Evolutionary conservation across 371 early-diverging fungal genomes (phyloP).

Genomic region (Batkoa obscura): DNA sequence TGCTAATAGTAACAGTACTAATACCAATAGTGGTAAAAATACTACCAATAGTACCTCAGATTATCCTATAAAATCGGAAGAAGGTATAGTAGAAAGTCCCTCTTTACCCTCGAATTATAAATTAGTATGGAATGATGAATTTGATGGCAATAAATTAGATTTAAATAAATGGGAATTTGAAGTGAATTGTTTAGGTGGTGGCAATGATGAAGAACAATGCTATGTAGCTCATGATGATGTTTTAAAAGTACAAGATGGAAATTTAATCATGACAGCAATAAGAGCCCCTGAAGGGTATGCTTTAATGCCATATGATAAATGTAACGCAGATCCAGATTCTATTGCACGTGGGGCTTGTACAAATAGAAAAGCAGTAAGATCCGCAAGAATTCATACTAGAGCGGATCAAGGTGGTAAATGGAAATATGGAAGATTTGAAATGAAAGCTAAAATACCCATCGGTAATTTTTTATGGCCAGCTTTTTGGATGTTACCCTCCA

Average conservation of each 20-base stretch:
- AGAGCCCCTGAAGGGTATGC: not conserved
- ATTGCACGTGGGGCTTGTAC: not conserved
- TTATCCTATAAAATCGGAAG: no score
- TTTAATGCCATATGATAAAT: not conserved
- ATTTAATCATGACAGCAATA: not conserved
- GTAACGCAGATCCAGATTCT: conserved; percentile 2
- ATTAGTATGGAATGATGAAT: conserved; percentile 2
- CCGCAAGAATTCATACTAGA: not conserved
- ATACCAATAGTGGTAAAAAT: no score
- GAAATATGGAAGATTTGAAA: conserved; percentile 35
- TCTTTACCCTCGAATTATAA: not conserved
- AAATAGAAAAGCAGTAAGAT: not conserved
- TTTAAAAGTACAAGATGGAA: not conserved
- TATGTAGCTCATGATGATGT: conserved; percentile 4
- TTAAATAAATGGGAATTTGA: conserved; percentile 1
- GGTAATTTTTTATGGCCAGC: conserved; percentile 50
- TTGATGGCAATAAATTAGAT: conserved; percentile 3
- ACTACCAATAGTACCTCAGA: no score
- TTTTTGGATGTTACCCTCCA: conserved; percentile 46
- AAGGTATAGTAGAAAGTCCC: not conserved
- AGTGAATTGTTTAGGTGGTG: conserved; percentile 6
- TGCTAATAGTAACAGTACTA: no score
- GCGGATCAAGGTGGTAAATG: not conserved
- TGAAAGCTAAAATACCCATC: conserved; percentile 35
- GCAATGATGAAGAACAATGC: conserved; percentile 5